Percentiles rank a stretch among this genome's conserved stretches.
These are phyloP conservation scores for Diaporthe batatas DNA, from an alignment of 2,329 filamentous ascomycete species.

Conservation along the genomic window DNA sequence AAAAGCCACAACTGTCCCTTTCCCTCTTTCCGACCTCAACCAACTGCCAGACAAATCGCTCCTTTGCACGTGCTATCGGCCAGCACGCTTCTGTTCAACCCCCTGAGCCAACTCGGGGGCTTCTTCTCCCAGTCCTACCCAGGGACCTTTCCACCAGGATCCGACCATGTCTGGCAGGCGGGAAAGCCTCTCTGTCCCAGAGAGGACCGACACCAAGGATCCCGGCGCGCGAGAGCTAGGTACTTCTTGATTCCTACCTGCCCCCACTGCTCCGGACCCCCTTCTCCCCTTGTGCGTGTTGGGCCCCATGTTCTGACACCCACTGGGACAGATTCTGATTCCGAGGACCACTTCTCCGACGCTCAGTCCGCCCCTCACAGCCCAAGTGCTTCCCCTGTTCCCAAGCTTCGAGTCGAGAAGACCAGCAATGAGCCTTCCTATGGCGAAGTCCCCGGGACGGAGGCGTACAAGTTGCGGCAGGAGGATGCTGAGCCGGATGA, in stretches of 20 bases:
- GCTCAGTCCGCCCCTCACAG: conserved; percentile 59
- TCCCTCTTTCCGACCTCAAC: conserved; percentile 19
- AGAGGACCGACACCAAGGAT: conserved; percentile 60
- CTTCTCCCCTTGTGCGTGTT: neutral
- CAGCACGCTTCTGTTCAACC: conserved; percentile 14
- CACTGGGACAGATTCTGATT: conserved; percentile 66
- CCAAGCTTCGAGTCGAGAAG: conserved; percentile 71
- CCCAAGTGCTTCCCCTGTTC: conserved; percentile 65
- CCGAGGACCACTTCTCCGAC: conserved; percentile 78
- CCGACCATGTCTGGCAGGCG: conserved; percentile 51
- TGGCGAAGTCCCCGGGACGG: conserved; percentile 73
- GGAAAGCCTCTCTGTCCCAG: conserved; percentile 57
- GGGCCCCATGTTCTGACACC: neutral
- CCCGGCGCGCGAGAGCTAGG: conserved; percentile 72
- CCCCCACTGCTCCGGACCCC: neutral
- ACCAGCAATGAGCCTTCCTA: conserved; percentile 70
- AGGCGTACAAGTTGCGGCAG: conserved; percentile 67
- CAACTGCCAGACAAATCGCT: conserved; percentile 34
- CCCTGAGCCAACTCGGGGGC: conserved; percentile 5
- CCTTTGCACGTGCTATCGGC: conserved; percentile 31
- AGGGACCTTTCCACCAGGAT: neutral
- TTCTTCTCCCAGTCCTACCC: conserved; percentile 1
- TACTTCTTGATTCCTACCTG: conserved; percentile 50
- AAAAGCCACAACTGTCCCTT: conserved; percentile 13
- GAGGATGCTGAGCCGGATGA: conserved; percentile 72